A percentile compares a stretch with the other conserved stretches of the same genome.
Evolutionary conservation across 1,284 basidiomycete species (phyloP).

Genomic region (Volvariella surrecta): DNA sequence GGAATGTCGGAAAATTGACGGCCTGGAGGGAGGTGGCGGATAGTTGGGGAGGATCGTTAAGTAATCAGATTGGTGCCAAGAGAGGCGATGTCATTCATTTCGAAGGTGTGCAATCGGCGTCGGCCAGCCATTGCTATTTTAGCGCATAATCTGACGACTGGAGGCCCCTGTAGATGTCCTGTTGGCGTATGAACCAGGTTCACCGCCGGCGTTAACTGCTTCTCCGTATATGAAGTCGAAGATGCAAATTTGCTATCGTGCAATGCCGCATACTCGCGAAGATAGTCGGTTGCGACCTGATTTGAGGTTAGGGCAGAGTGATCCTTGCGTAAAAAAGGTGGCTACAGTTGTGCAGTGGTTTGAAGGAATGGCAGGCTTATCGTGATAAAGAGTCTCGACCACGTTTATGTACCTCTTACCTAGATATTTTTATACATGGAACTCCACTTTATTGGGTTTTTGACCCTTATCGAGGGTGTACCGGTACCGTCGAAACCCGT

Average conservation of each 20-base stretch:
- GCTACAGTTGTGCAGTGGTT: slow-evolving; percentile 63
- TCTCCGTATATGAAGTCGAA: slow-evolving; percentile 54
- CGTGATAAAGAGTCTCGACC: too few species aligned
- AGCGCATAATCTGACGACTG: background rate
- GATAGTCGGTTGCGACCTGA: slow-evolving; percentile 62
- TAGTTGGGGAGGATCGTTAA: slow-evolving; percentile 45
- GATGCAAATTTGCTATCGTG: slow-evolving; percentile 65
- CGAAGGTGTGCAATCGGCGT: slow-evolving; percentile 41
- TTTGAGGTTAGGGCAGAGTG: slow-evolving; percentile 57
- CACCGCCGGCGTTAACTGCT: slow-evolving; percentile 44
- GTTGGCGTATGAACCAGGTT: slow-evolving; percentile 31
- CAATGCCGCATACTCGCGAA: slow-evolving; percentile 54
- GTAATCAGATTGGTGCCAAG: slow-evolving; percentile 33
- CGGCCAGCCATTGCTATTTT: slow-evolving; percentile 1
- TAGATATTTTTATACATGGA: too few species aligned
- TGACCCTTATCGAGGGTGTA: too few species aligned
- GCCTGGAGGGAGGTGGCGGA: slow-evolving; percentile 72
- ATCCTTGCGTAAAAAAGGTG: slow-evolving; percentile 59
- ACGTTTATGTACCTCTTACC: too few species aligned
- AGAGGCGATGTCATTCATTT: slow-evolving; percentile 62
- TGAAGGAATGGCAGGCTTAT: slow-evolving; percentile 54
- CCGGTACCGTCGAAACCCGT: too few species aligned
- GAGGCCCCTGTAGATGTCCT: slow-evolving; percentile 34
- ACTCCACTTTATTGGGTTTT: too few species aligned
- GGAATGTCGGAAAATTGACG: slow-evolving; percentile 56